These are phyloP conservation scores for Mycena sanguinolenta DNA, from an alignment of 768 basidiomycete species.

Conservation along the genomic window DNA sequence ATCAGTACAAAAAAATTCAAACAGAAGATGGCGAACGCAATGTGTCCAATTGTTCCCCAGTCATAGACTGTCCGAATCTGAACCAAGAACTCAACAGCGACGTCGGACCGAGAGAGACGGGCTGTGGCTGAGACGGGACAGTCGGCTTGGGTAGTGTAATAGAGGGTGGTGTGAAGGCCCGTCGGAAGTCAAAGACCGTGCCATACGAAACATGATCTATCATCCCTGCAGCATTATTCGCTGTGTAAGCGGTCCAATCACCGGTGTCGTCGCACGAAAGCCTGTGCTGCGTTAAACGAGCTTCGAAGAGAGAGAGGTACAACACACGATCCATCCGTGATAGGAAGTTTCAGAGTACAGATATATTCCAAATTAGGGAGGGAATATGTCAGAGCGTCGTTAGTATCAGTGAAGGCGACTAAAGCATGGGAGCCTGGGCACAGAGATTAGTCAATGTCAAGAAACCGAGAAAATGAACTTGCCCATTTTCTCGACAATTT, in stretches of 20 bases:
- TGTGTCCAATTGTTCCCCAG: slow-evolving; percentile 72
- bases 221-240: slow-evolving; percentile 48
- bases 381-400: slow-evolving; percentile 68
- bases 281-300: slow-evolving; percentile 43
- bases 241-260: slow-evolving; percentile 65
- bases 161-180: slow-evolving; percentile 63
- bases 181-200: slow-evolving; percentile 70
- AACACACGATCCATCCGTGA: slow-evolving; percentile 48
- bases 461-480: slow-evolving; percentile 36
- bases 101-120: slow-evolving; percentile 69
- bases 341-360: slow-evolving; percentile 57
- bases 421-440: slow-evolving; percentile 64
- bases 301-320: slow-evolving; percentile 1
- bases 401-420: slow-evolving; percentile 66
- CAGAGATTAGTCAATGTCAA: slow-evolving; percentile 2
- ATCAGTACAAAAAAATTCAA: background rate
- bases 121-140: slow-evolving; percentile 72
- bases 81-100: slow-evolving; percentile 72
- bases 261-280: slow-evolving; percentile 64
- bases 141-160: slow-evolving; percentile 55
- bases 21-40: slow-evolving; percentile 59
- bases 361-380: slow-evolving; percentile 73
- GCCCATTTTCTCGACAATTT: slow-evolving; percentile 77
- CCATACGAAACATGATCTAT: slow-evolving; percentile 61
- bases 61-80: slow-evolving; percentile 61